These are phyloP conservation scores for Nigrospora sphaerica DNA, from an alignment of 2,329 filamentous ascomycete species.

Conservation along the genomic window DNA sequence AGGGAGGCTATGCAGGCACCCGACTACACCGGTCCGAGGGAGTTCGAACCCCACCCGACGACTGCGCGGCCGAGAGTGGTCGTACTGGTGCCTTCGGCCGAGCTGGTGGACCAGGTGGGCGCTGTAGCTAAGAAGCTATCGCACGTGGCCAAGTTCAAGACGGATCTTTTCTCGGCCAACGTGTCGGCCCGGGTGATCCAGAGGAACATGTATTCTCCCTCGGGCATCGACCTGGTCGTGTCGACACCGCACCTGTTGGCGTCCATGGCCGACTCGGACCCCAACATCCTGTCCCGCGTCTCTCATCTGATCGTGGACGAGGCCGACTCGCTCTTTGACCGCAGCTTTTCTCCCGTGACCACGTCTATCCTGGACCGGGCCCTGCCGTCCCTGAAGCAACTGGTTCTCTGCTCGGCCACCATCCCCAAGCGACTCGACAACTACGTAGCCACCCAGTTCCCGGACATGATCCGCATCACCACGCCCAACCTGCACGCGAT, in stretches of 20 bases:
- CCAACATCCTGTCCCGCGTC: constrained; percentile 87
- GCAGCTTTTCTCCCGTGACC: constrained; percentile 81
- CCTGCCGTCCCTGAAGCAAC: constrained; percentile 72
- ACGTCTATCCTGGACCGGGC: constrained; percentile 75
- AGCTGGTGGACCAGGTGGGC: constrained; percentile 85
- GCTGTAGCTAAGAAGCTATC: constrained; percentile 73
- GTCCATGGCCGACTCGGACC: constrained; percentile 82
- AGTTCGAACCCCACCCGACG: constrained; percentile 64
- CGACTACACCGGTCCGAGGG: constrained; percentile 51
- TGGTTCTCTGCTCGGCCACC: constrained; percentile 91
- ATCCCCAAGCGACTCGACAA: constrained; percentile 86
- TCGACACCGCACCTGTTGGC: constrained; percentile 84
- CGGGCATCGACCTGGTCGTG: constrained; percentile 78
- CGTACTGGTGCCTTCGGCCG: constrained; percentile 84
- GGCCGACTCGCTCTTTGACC: constrained; percentile 91
- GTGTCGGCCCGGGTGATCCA: constrained; percentile 74
- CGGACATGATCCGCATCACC: constrained; percentile 75
- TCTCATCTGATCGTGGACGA: constrained; percentile 87
- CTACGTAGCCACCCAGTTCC: constrained; percentile 75
- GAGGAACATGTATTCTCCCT: constrained; percentile 71
- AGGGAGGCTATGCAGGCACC: constrained; percentile 47
- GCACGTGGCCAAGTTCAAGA: constrained; percentile 81
- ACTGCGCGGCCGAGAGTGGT: constrained; percentile 76
- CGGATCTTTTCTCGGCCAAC: constrained; percentile 73
- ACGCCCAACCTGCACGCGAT: constrained; percentile 96